These are phyloP conservation scores for Podospora appendiculata DNA, from an alignment of 495 filamentous ascomycete species.

Conservation along the genomic window DNA sequence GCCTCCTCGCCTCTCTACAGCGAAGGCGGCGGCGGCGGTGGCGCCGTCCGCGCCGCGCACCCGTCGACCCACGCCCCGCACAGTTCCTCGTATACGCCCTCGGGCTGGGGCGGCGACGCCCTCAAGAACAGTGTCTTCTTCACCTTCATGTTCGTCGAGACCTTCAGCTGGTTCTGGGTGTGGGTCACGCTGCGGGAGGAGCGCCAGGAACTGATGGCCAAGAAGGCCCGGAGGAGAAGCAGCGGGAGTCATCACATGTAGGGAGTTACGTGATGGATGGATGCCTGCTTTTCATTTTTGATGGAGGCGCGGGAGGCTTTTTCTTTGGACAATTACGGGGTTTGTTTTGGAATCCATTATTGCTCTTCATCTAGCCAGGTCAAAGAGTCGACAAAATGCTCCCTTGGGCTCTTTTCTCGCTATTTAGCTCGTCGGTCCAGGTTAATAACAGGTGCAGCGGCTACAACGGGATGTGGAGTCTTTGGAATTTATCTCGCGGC, in stretches of 20 bases:
- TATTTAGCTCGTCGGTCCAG: no score
- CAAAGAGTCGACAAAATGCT: no score
- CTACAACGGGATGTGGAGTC: no score
- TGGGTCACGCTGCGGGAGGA: conserved; percentile 48
- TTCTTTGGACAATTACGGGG: no score
- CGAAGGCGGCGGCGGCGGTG: neutral
- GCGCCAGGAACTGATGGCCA: conserved; percentile 26
- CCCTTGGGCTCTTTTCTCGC: no score
- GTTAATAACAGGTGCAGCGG: no score
- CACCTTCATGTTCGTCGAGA: conserved; percentile 76
- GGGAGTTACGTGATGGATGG: no score
- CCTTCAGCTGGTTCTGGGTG: conserved; percentile 84
- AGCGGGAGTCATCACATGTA: neutral
- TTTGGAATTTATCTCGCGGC: no score
- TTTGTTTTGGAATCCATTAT: no score
- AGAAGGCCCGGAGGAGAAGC: conserved; percentile 25
- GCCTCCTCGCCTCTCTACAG: conserved; percentile 29
- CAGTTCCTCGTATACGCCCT: conserved; percentile 17
- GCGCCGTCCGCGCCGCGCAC: conserved; percentile 8
- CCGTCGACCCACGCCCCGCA: conserved; percentile 13
- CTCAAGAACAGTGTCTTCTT: conserved; percentile 77
- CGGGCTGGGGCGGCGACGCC: conserved; percentile 42
- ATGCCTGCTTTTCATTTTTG: no score
- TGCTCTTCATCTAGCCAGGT: no score
- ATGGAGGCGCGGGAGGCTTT: no score